phyloP scores from a whole-genome alignment of 805 yeast species.

The Spathaspora hagerdaliae region DNA sequence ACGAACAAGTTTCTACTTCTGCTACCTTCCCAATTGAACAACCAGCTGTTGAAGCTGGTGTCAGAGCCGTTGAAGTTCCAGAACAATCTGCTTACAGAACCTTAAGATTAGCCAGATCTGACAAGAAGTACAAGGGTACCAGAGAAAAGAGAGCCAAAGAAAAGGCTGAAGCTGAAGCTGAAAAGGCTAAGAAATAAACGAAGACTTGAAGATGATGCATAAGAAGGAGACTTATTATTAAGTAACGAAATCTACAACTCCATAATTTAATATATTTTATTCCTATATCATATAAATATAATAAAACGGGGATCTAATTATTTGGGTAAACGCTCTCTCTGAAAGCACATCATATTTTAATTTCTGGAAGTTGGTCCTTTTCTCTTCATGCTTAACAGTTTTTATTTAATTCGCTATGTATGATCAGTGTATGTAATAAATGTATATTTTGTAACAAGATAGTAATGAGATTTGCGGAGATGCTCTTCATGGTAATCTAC shows the following conservation, averaged over 20 bases:
- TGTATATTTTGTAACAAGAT: background rate
- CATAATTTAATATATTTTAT: slow-evolving; percentile 2
- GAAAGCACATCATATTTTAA: too few relatives aligned
- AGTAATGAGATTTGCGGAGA: too few relatives aligned
- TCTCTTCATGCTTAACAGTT: background rate
- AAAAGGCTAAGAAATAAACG: slow-evolving; percentile 86
- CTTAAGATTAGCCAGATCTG: slow-evolving; percentile 92
- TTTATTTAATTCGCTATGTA: background rate
- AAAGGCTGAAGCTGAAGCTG: slow-evolving; percentile 99
- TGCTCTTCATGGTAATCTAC: too few relatives aligned
- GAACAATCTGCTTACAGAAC: slow-evolving; percentile 83
- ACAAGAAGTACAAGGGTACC: slow-evolving; percentile 90
- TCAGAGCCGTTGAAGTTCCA: slow-evolving; percentile 85
- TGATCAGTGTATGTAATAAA: background rate
- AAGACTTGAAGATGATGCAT: background rate
- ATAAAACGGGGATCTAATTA: slow-evolving; percentile 1
- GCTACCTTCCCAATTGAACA: slow-evolving; percentile 91
- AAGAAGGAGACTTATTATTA: background rate
- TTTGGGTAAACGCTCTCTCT: background rate
- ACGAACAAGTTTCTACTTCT: slow-evolving; percentile 72
- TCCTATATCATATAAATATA: slow-evolving; percentile 5
- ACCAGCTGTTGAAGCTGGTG: slow-evolving; percentile 63
- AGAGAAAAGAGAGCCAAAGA: slow-evolving; percentile 98
- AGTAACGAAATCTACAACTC: background rate
- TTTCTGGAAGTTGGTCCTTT: background rate